Conservation (phyloP, 2,329 filamentous ascomycete genomes). For the Fusarium neocosmosporiellum region DNA sequence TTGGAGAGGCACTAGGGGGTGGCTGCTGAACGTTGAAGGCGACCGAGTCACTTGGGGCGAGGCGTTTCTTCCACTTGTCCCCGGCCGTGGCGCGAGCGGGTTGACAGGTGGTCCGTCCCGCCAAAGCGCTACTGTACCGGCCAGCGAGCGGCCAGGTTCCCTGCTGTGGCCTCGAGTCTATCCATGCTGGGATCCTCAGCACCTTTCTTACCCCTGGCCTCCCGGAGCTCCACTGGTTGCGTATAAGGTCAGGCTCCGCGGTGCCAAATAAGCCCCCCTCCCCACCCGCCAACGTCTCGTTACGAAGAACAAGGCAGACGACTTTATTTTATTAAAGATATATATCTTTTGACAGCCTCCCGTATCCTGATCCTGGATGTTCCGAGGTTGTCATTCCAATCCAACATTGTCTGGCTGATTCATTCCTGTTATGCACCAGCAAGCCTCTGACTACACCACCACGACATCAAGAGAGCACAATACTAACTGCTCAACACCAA, state of each 20-base stretch:
- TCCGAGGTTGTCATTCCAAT: slow-evolving; percentile 23
- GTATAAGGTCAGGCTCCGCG: slow-evolving; percentile 41
- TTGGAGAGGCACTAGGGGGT: slow-evolving; percentile 34
- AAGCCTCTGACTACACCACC: slow-evolving; percentile 8
- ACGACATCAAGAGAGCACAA: slow-evolving; percentile 1
- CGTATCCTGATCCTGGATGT: slow-evolving; percentile 24
- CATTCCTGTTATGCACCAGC: slow-evolving; percentile 12
- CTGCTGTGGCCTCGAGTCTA: slow-evolving; percentile 37
- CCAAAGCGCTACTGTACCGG: slow-evolving; percentile 19
- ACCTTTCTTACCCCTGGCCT: slow-evolving; percentile 32
- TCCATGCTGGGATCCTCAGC: slow-evolving; percentile 8
- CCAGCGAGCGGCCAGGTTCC: slow-evolving; percentile 24
- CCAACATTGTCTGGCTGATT: slow-evolving; percentile 7
- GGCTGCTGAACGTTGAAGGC: slow-evolving; percentile 31
- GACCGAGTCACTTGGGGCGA: slow-evolving; percentile 28
- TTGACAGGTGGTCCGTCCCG: slow-evolving; percentile 45
- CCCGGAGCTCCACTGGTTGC: slow-evolving; percentile 40
- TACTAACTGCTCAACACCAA: slow-evolving; percentile 7
- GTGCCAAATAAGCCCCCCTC: slow-evolving; percentile 44
- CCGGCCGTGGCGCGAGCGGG: slow-evolving; percentile 43
- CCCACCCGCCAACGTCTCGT: slow-evolving; percentile 38
- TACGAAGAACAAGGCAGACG: slow-evolving; percentile 40
- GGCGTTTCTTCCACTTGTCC: slow-evolving; percentile 38
- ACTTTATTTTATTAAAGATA: slow-evolving; percentile 32
- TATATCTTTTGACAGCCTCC: slow-evolving; percentile 36